Base-by-base conservation (phyloP, 139 green algal genomes). In the Chlorella sorokiniana region DNA sequence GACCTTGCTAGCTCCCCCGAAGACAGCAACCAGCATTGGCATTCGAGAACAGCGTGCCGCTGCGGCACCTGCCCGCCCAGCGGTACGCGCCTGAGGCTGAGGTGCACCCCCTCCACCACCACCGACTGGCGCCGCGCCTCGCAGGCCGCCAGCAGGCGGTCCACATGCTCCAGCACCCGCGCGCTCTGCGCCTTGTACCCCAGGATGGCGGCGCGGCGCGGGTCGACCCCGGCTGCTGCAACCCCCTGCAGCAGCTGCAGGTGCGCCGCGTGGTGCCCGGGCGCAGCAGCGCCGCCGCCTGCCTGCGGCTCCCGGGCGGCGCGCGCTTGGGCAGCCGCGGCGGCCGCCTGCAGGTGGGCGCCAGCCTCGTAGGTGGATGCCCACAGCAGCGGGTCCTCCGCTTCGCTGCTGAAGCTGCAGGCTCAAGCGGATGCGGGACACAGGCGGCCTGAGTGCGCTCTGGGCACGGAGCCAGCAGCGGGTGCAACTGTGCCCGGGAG, bases 131-230 rank as follows among this genome's bases (percentile, higher is more conserved):
- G 59, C 31, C 86, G 74, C 41, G 64, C 64, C 78, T 92, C 88
- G 69, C 81, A 92, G 48, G 83, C 79, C 23, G 81, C 78, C n/a
- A 98, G 89, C 64, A 98, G 86, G 29, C 70, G 35, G 40, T 94
- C 89, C 51, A 98, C 76, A 35, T 90, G 87, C 52, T 92, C 87
- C 71, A 95, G 79, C 78, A 98, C 93, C 83, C 93, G 87, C 69
- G 92, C 90, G 76, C 89, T 92, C 86, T 98, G 95, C 22, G 91
- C 94, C 85, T 97, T 96, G 91, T 97, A 98, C 8, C 93, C 94
- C 59, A 87, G 82, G 6, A 93, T 56, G 22, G 48, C 59, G 5
- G 42, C 54, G 64, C 72, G 76, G 37, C 56, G 52, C 5, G 40
- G 23, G 40, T 90, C 77, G n/a, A 22, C 40, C 2, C n/a, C 23